These are phyloP conservation scores for Nemania sp. DNA, from an alignment of 2,329 filamentous ascomycete species.

Conservation along the genomic window DNA sequence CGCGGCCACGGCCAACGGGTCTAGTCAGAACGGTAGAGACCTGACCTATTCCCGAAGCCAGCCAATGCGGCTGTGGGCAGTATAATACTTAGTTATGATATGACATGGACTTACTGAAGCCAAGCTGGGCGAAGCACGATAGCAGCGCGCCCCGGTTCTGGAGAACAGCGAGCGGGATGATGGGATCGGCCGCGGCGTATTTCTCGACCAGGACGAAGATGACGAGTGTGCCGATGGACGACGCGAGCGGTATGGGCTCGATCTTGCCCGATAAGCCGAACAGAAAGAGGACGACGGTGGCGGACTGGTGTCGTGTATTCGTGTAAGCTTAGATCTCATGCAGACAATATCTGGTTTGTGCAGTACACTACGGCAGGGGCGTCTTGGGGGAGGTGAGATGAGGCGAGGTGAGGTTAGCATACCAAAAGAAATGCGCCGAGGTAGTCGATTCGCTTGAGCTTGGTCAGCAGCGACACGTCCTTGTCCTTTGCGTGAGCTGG, in stretches of 20 bases:
- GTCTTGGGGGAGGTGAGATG: neutral
- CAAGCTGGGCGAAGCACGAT: slow-evolving; percentile 74
- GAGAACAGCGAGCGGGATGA: slow-evolving; percentile 74
- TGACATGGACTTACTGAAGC: slow-evolving; percentile 55
- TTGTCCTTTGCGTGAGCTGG: slow-evolving; percentile 44
- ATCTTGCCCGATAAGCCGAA: slow-evolving; percentile 70
- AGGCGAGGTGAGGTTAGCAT: slow-evolving; percentile 36
- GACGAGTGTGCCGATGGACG: slow-evolving; percentile 57
- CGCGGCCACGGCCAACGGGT: neutral
- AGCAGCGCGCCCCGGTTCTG: slow-evolving; percentile 71
- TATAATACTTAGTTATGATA: no score
- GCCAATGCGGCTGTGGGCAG: no score
- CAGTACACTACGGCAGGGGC: neutral
- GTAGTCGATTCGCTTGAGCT: slow-evolving; percentile 73
- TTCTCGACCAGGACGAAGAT: slow-evolving; percentile 68
- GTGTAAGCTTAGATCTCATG: neutral
- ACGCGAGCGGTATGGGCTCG: slow-evolving; percentile 59
- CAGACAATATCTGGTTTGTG: no score
- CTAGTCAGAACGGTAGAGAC: neutral
- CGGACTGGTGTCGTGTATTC: slow-evolving; percentile 48
- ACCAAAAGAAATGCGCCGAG: slow-evolving; percentile 70
- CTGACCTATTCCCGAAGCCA: no score
- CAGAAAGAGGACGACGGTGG: slow-evolving; percentile 72
- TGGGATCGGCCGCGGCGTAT: slow-evolving; percentile 66
- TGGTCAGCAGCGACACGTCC: slow-evolving; percentile 50